Evolutionary conservation across 176 grass and related monocot genomes (phyloP).

Genomic region (Guadua angustifolia): DNA sequence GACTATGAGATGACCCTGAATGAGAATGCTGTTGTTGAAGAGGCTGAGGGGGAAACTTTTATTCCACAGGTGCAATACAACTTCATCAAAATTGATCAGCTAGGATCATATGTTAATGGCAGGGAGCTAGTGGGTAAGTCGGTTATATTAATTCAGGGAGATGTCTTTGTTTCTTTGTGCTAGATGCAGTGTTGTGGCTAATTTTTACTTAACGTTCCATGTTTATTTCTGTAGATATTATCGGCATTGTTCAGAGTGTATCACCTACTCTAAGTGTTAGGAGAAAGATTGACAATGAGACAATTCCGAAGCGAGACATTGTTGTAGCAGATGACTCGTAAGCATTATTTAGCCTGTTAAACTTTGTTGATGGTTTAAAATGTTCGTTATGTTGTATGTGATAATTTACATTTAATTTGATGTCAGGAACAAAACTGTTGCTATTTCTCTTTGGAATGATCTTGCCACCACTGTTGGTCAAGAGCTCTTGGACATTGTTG

Average conservation of each 20-base stretch:
- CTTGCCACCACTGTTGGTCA: constrained; percentile 86
- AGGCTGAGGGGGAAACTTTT: constrained; percentile 77
- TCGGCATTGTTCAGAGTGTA: constrained; percentile 82
- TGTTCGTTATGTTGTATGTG: not conserved
- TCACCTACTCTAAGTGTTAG: constrained; percentile 81
- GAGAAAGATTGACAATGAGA: constrained; percentile 76
- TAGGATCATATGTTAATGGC: constrained; percentile 79
- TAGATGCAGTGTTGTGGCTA: not conserved
- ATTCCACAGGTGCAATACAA: constrained; percentile 82
- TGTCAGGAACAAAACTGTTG: constrained; percentile 85
- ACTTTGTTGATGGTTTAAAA: not conserved
- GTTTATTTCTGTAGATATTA: constrained; percentile 61
- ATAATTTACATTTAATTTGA: constrained; percentile 19
- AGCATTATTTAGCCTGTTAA: constrained; percentile 17
- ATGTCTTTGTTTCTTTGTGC: not conserved
- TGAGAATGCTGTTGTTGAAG: constrained; percentile 88
- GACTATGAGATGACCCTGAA: constrained; percentile 97
- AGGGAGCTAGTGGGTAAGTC: constrained; percentile 88
- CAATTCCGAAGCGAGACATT: constrained; percentile 86
- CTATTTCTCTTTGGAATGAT: constrained; percentile 88
- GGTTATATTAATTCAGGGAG: not conserved
- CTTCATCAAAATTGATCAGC: constrained; percentile 83
- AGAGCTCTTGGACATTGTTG: constrained; percentile 84
- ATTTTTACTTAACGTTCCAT: not conserved
- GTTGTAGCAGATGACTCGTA: constrained; percentile 95